A percentile compares a stretch with the other conserved stretches of the same genome.
Conservation (phyloP, 1,284 basidiomycete species). For the Irpex rosettiformis region DNA sequence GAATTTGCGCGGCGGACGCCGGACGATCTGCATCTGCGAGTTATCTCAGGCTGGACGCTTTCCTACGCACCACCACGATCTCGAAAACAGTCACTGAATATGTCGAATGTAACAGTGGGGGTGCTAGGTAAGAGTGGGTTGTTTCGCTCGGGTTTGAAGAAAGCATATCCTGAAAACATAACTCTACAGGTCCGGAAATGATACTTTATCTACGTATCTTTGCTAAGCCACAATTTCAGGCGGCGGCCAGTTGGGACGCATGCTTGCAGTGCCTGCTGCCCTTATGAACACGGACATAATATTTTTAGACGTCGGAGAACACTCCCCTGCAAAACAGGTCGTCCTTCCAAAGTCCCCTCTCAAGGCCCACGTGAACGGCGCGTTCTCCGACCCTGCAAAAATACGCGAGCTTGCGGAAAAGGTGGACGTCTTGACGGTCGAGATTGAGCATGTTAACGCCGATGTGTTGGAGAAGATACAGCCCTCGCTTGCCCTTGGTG, state of each 20-base stretch:
- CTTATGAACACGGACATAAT: constrained; percentile 86
- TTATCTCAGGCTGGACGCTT: background rate
- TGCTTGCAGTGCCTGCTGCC: constrained; percentile 92
- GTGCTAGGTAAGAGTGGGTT: constrained; percentile 63
- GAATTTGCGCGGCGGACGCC: constrained; percentile 10
- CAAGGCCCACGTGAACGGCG: constrained; percentile 80
- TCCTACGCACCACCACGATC: background rate
- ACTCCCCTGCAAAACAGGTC: constrained; percentile 91
- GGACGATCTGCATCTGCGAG: background rate
- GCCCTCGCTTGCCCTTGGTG: constrained; percentile 48
- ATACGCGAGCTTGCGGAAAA: constrained; percentile 79
- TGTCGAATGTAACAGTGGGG: constrained; percentile 56
- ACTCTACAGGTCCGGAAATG: background rate
- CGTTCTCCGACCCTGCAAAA: constrained; percentile 80
- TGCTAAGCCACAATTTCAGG: constrained; percentile 44
- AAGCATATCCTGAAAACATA: background rate
- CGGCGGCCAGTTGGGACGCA: constrained; percentile 96
- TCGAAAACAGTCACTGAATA: constrained; percentile 21
- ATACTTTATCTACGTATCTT: background rate
- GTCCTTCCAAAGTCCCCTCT: constrained; percentile 48
- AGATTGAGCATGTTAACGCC: constrained; percentile 97
- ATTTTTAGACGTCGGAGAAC: constrained; percentile 81
- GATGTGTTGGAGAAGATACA: constrained; percentile 71
- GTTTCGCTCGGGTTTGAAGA: constrained; percentile 8
- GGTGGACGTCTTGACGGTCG: constrained; percentile 91